A percentile compares a stretch with the other conserved stretches of the same genome.
Evolutionary conservation across 208 protist species (phyloP).

Genomic region (Acanthamoeba lenticulata): DNA sequence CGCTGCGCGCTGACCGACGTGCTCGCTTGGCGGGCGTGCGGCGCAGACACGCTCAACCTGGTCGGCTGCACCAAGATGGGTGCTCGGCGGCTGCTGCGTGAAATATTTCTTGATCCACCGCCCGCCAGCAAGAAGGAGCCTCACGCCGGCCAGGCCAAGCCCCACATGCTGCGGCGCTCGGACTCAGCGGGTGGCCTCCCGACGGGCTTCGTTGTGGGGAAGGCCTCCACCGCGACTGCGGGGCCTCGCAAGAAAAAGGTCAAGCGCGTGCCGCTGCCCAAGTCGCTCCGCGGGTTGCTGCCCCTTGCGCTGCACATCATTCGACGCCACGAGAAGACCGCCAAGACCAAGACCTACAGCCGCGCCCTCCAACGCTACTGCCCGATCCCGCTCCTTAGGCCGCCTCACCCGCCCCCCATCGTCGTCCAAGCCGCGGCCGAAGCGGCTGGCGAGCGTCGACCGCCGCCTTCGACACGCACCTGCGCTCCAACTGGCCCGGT

Average conservation of each 20-base stretch:
- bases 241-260: not conserved
- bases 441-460: too few relatives aligned
- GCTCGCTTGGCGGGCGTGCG: too few relatives aligned
- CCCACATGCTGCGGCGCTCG: not conserved
- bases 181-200: too few relatives aligned
- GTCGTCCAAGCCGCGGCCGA: not conserved
- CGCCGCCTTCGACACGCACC: too few relatives aligned
- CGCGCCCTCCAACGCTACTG: slow-evolving; percentile 26
- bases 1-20: too few relatives aligned
- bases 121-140: not conserved
- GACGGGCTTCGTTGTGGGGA: too few relatives aligned
- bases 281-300: not conserved
- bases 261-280: not conserved
- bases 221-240: too few relatives aligned
- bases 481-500: too few relatives aligned
- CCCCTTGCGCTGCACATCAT: slow-evolving; percentile 33
- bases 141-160: too few relatives aligned
- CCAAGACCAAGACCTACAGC: slow-evolving; percentile 26
- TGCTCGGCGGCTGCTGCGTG: not conserved
- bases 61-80: slow-evolving; percentile 20
- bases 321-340: slow-evolving; percentile 6
- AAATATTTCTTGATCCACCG: not conserved
- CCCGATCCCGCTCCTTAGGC: not conserved
- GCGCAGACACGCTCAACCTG: not conserved
- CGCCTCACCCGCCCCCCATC: not conserved